A percentile compares a stretch with the other conserved stretches of the same genome.
These are phyloP conservation scores for Centaurea solstitialis DNA, from an alignment of 129 eudicot species.

Conservation along the genomic window DNA sequence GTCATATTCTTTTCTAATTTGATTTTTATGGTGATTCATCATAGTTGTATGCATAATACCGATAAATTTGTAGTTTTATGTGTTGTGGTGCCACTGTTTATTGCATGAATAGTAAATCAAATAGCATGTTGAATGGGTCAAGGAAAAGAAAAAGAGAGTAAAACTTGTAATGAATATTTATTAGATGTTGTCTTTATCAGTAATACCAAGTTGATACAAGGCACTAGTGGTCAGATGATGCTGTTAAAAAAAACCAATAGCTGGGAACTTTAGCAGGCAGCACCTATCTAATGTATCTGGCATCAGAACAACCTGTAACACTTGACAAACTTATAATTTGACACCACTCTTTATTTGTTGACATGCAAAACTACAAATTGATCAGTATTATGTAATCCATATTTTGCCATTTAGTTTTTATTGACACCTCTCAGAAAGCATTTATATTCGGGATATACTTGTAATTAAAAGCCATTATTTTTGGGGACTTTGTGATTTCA, in stretches of 20 bases:
- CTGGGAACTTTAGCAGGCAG: slow-evolving; percentile 13
- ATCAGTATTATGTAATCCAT: neutral
- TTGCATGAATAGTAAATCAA: slow-evolving; percentile 7
- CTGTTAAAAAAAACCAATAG: slow-evolving; percentile 12
- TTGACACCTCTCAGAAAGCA: neutral
- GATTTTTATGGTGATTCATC: neutral
- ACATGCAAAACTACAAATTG: neutral
- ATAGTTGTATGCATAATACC: slow-evolving; percentile 12
- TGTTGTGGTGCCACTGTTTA: slow-evolving; percentile 14
- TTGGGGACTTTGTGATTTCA: slow-evolving; percentile 7
- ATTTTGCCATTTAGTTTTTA: neutral
- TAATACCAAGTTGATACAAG: neutral
- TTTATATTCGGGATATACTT: neutral
- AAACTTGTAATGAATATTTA: neutral
- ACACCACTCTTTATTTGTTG: neutral
- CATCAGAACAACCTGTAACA: slow-evolving; percentile 14
- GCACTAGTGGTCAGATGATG: slow-evolving; percentile 26
- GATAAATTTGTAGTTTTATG: slow-evolving; percentile 17
- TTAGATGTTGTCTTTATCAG: neutral
- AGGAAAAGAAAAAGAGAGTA: slow-evolving; percentile 1
- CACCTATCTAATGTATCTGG: neutral
- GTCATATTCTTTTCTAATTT: slow-evolving; percentile 5
- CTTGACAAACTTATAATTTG: neutral
- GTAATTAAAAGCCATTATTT: neutral
- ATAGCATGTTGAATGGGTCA: slow-evolving; percentile 18